Evolutionary conservation across 768 basidiomycete genomes (phyloP).

Genomic region (Boletus vinaceobasis): DNA sequence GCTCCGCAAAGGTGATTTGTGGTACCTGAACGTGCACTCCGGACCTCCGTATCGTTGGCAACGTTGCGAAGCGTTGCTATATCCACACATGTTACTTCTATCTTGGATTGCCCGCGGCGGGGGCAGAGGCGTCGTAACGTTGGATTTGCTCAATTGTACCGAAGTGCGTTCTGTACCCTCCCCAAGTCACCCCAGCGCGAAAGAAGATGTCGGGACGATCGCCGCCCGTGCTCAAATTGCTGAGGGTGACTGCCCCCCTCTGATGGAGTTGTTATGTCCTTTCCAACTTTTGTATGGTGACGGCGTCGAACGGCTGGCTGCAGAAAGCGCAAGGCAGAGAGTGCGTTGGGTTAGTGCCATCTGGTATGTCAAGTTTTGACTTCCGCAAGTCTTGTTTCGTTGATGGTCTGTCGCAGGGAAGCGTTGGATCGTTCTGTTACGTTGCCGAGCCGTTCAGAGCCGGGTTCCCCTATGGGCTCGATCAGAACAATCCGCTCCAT

Average conservation of each 20-base stretch:
- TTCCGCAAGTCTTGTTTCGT: not conserved
- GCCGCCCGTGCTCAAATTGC: conserved; percentile 65
- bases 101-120: conserved; percentile 87
- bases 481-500: conserved; percentile 69
- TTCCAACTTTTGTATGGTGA: conserved; percentile 91
- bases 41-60: conserved; percentile 75
- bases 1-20: conserved; percentile 77
- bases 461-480: conserved; percentile 49
- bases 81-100: conserved; percentile 78
- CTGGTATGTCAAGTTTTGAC: conserved; percentile 50
- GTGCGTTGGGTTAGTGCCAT: conserved; percentile 90
- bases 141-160: conserved; percentile 84
- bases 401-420: conserved; percentile 51
- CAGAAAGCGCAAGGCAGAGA: conserved; percentile 83
- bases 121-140: conserved; percentile 77
- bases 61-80: conserved; percentile 77
- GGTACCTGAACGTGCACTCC: conserved; percentile 92
- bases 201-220: conserved; percentile 83
- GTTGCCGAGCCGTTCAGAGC: conserved; percentile 43
- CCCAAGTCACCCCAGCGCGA: conserved; percentile 74
- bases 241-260: conserved; percentile 39
- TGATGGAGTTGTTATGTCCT: conserved; percentile 77
- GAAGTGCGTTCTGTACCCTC: conserved; percentile 82
- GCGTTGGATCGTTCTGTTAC: conserved; percentile 64
- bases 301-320: conserved; percentile 82